These are phyloP conservation scores for Garcia nutans DNA, from an alignment of 345 rosid genomes.

Conservation along the genomic window DNA sequence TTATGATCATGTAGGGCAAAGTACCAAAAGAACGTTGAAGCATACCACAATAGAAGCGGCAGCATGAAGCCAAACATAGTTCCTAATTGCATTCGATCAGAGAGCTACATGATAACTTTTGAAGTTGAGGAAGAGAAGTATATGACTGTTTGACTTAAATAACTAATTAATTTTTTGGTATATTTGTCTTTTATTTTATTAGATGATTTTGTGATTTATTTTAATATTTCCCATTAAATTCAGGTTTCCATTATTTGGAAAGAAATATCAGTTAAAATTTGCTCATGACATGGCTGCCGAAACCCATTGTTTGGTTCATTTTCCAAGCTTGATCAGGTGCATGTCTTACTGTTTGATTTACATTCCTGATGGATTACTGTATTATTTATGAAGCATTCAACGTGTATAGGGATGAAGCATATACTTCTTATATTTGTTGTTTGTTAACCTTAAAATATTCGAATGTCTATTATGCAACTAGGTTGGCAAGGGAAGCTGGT, in stretches of 20 bases:
- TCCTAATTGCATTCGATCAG: slow-evolving; percentile 92
- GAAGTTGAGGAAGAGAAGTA: slow-evolving; percentile 98
- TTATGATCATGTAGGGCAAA: slow-evolving; percentile 66
- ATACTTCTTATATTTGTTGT: neutral
- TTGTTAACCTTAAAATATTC: neutral
- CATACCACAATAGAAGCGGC: slow-evolving; percentile 81
- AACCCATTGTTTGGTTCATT: slow-evolving; percentile 95
- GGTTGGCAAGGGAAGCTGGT: slow-evolving; percentile 97
- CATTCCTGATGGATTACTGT: neutral
- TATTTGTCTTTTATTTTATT: slow-evolving; percentile 3
- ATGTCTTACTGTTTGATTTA: slow-evolving; percentile 1
- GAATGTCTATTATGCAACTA: slow-evolving; percentile 23
- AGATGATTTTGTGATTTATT: slow-evolving; percentile 1
- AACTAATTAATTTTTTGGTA: neutral
- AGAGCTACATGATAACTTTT: slow-evolving; percentile 86
- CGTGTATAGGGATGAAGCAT: no score
- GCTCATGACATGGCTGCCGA: slow-evolving; percentile 72
- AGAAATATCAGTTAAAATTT: slow-evolving; percentile 88
- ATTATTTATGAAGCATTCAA: no score
- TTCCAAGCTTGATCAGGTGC: slow-evolving; percentile 93
- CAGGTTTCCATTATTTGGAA: slow-evolving; percentile 96
- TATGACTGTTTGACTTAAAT: neutral
- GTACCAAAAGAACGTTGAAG: slow-evolving; percentile 97
- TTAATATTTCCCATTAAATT: slow-evolving; percentile 4
- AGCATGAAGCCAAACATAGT: slow-evolving; percentile 79